Conservation (phyloP, 495 filamentous ascomycete species). For the Penicillium bialowiezense region DNA sequence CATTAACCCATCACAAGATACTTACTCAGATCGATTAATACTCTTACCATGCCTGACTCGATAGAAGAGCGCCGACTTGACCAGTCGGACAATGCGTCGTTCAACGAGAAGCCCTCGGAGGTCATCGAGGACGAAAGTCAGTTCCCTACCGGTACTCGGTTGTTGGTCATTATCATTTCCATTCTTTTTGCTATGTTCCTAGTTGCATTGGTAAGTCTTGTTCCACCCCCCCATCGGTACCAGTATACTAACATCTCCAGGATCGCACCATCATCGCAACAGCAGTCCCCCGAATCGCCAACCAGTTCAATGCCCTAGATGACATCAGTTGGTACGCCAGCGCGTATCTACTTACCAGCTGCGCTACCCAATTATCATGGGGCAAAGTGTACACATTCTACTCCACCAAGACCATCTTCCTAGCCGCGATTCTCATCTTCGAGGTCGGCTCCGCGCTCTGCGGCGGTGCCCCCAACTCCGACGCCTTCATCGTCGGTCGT, state of each 20-base stretch:
- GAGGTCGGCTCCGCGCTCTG: constrained; percentile 68
- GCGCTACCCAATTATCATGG: constrained; percentile 44
- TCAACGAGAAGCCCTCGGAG: constrained; percentile 3
- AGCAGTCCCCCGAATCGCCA: constrained; percentile 66
- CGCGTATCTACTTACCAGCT: constrained; percentile 48
- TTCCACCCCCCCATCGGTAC: neutral
- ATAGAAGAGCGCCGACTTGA: neutral
- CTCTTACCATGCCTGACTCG: neutral
- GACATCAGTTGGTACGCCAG: constrained; percentile 60
- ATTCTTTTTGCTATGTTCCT: constrained; percentile 32
- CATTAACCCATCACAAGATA: too few species aligned
- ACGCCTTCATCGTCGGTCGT: constrained; percentile 66
- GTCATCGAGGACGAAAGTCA: neutral
- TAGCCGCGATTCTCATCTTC: constrained; percentile 57
- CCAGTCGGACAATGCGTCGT: neutral
- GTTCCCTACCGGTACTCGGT: neutral
- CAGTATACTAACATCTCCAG: constrained; percentile 14
- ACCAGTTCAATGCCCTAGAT: constrained; percentile 59
- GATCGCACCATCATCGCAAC: constrained; percentile 69
- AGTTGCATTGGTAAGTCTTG: constrained; percentile 30
- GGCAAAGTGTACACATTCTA: constrained; percentile 68
- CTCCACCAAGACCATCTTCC: constrained; percentile 52
- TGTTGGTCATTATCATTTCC: constrained; percentile 19
- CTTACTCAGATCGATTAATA: neutral
- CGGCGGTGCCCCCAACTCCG: constrained; percentile 65